phyloP scores from a whole-genome alignment of 768 basidiomycete genomes.

The Omphalotus guepiniiformis region DNA sequence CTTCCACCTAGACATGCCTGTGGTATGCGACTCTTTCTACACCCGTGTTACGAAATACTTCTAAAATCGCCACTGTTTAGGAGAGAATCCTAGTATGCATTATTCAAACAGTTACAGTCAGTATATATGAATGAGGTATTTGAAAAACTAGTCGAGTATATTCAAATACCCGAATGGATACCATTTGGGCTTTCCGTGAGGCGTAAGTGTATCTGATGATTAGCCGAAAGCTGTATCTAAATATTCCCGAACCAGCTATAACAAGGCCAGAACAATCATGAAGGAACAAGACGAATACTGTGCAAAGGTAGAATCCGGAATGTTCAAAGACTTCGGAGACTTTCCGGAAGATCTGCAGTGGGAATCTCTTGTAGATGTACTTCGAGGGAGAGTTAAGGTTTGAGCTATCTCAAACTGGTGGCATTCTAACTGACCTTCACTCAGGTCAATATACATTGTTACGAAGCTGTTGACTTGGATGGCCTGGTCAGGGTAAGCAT shows the following conservation, averaged over 20 bases:
- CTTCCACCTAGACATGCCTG: constrained; percentile 39
- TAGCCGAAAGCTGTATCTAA: constrained; percentile 17
- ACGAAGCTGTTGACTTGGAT: constrained; percentile 67
- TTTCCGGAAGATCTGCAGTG: constrained; percentile 73
- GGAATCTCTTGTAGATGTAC: constrained; percentile 75
- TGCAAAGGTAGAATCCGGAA: constrained; percentile 27
- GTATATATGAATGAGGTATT: too few relatives aligned
- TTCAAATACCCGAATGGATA: constrained; percentile 60
- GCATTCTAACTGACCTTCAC: neutral
- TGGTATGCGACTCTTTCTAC: constrained; percentile 25
- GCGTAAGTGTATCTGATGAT: constrained; percentile 37
- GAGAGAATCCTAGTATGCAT: constrained; percentile 52
- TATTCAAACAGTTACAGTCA: constrained; percentile 6
- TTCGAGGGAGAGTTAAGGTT: constrained; percentile 76
- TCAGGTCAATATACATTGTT: constrained; percentile 54
- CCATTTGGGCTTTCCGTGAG: constrained; percentile 61
- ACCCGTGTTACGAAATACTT: too few relatives aligned
- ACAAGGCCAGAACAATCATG: constrained; percentile 63
- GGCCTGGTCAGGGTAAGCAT: constrained; percentile 58
- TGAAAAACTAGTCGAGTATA: constrained; percentile 29
- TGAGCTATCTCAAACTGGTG: neutral
- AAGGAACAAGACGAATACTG: constrained; percentile 68
- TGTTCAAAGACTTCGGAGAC: constrained; percentile 16
- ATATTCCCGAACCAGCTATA: constrained; percentile 42
- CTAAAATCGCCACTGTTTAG: constrained; percentile 26